These are phyloP conservation scores for Chaetomium cochliodes DNA, from an alignment of 495 filamentous ascomycete species.

Conservation along the genomic window DNA sequence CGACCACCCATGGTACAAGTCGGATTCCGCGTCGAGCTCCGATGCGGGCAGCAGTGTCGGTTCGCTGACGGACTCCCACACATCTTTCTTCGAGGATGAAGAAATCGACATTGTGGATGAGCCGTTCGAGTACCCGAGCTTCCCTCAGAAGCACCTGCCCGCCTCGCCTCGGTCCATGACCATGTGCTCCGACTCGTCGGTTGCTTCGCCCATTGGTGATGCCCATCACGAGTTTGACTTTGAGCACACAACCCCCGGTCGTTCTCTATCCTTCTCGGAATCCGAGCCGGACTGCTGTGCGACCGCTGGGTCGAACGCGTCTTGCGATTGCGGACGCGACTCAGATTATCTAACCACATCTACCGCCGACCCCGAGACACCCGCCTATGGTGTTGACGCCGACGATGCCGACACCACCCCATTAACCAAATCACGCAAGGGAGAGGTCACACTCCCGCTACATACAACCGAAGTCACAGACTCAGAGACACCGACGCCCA, in stretches of 20 bases:
- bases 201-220: conserved; percentile 32
- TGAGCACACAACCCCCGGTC: conserved; percentile 38
- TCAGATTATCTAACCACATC: conserved; percentile 37
- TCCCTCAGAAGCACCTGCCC: conserved; percentile 36
- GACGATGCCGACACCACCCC: conserved; percentile 17
- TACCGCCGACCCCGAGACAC: conserved; percentile 27
- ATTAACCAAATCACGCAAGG: conserved; percentile 5
- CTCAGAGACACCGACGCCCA: conserved; percentile 44
- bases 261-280: conserved; percentile 48
- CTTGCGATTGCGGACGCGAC: background rate
- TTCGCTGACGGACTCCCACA: conserved; percentile 25
- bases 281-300: conserved; percentile 42
- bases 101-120: conserved; percentile 43
- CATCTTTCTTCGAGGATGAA: conserved; percentile 42
- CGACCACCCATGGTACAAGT: conserved; percentile 41
- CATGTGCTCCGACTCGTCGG: conserved; percentile 47
- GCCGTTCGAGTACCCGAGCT: conserved; percentile 38
- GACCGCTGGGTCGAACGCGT: background rate
- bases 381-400: conserved; percentile 26
- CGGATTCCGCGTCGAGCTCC: conserved; percentile 27
- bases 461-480: conserved; percentile 26
- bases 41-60: conserved; percentile 34
- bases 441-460: conserved; percentile 2
- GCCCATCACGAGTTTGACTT: conserved; percentile 29
- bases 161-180: conserved; percentile 51